These are phyloP conservation scores for Hansenula lynferdii DNA, from an alignment of 1,139 yeast species.

Conservation along the genomic window DNA sequence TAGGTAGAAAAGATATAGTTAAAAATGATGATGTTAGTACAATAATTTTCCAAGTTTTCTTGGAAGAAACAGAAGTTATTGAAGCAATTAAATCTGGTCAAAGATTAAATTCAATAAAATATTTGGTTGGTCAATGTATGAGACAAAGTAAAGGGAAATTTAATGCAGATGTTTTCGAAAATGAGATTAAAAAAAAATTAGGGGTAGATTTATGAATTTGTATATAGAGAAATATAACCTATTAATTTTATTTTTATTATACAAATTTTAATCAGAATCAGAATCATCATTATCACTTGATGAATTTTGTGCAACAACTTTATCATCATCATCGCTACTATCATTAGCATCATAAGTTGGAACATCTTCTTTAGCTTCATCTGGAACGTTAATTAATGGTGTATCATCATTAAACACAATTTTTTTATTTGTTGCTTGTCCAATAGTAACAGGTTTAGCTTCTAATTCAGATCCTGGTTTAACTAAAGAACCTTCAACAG, in stretches of 20 bases:
- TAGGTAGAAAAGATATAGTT: slow-evolving; percentile 30
- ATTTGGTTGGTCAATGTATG: slow-evolving; percentile 84
- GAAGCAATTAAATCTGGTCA: slow-evolving; percentile 53
- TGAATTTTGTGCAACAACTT: slow-evolving; percentile 25
- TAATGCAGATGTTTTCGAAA: slow-evolving; percentile 43
- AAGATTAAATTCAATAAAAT: slow-evolving; percentile 59
- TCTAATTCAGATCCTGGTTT: slow-evolving; percentile 26
- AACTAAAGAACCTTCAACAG: slow-evolving; percentile 80
- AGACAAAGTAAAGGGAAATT: slow-evolving; percentile 65
- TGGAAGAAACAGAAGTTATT: slow-evolving; percentile 50
- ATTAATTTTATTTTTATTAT: no score
- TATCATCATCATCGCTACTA: slow-evolving; percentile 22
- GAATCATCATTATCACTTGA: slow-evolving; percentile 23
- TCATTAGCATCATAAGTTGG: slow-evolving; percentile 16
- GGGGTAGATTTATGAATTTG: no score
- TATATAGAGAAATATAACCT: no score
- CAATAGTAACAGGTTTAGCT: slow-evolving; percentile 33
- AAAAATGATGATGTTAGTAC: slow-evolving; percentile 41
- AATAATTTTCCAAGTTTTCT: slow-evolving; percentile 45
- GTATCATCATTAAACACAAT: slow-evolving; percentile 33
- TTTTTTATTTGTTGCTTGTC: slow-evolving; percentile 30
- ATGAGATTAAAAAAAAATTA: slow-evolving; percentile 31
- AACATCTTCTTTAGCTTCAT: slow-evolving; percentile 6
- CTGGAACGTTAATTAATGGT: slow-evolving; percentile 17
- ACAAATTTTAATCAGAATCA: slow-evolving; percentile 19